phyloP scores from a whole-genome alignment of 2,329 filamentous ascomycete species.

The Lojkania enalia region DNA sequence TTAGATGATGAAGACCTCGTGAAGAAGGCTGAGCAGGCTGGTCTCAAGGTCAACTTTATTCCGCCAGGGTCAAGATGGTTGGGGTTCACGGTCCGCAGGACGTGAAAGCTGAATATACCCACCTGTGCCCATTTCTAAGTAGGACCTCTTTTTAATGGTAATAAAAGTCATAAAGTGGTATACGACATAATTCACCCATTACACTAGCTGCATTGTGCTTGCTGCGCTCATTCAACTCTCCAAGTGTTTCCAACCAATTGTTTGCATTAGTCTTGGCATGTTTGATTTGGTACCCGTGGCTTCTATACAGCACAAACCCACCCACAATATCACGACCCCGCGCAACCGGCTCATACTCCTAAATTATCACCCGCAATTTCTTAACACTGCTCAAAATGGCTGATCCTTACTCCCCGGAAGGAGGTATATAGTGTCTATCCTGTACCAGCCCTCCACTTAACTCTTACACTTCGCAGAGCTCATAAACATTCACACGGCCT shows the following conservation, averaged over 20 bases:
- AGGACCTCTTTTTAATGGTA: too few relatives aligned
- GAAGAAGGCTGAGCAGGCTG: constrained; percentile 21
- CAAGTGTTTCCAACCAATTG: too few relatives aligned
- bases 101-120: too few relatives aligned
- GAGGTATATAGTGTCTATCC: constrained; percentile 51
- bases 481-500: constrained; percentile 68
- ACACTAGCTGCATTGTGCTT: too few relatives aligned
- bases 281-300: too few relatives aligned
- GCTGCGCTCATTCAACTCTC: too few relatives aligned
- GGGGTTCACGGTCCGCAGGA: constrained; percentile 29
- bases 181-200: too few relatives aligned
- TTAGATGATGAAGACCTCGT: constrained; percentile 28
- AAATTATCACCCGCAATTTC: too few relatives aligned
- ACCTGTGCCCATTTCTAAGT: too few relatives aligned
- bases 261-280: too few relatives aligned
- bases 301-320: background rate
- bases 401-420: constrained; percentile 68
- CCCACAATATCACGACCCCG: too few relatives aligned
- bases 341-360: background rate
- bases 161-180: too few relatives aligned
- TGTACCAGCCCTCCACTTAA: constrained; percentile 17
- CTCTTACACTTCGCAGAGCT: constrained; percentile 57
- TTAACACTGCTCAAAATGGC: constrained; percentile 51
- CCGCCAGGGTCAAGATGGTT: constrained; percentile 30
- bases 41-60: constrained; percentile 14